Evolutionary conservation across 179 eudicot genomes (phyloP).

Genomic region (Monotropa hypopitys): DNA sequence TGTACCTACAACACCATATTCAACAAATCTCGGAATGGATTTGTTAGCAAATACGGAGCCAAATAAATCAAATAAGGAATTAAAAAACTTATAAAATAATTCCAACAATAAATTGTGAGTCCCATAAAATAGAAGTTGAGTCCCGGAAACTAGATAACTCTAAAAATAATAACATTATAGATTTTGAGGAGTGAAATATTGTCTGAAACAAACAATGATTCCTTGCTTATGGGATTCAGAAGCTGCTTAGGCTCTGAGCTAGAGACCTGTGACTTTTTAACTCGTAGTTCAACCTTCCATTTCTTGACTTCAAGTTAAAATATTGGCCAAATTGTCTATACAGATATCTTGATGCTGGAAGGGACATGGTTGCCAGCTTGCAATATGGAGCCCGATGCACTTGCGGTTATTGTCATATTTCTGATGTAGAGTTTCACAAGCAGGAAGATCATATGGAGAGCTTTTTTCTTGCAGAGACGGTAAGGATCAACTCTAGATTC

Average conservation of each 20-base stretch:
- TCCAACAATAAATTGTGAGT: no score
- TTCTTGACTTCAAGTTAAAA: not conserved
- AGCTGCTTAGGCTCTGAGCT: not conserved
- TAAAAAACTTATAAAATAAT: no score
- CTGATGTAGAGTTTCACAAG: conserved; percentile 89
- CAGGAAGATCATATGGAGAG: conserved; percentile 99
- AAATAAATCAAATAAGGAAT: no score
- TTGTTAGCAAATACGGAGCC: no score
- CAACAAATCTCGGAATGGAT: no score
- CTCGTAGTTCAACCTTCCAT: not conserved
- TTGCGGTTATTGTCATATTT: conserved; percentile 95
- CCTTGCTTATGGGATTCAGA: not conserved
- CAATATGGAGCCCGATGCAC: conserved; percentile 89
- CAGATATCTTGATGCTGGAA: conserved; percentile 90
- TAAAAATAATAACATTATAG: no score
- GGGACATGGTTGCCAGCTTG: conserved; percentile 87
- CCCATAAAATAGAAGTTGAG: no score
- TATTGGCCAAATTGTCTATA: conserved; percentile 8
- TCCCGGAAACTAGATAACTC: no score
- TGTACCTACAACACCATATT: no score
- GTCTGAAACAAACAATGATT: conserved; percentile 2
- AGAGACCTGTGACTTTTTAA: not conserved
- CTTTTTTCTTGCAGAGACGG: conserved; percentile 95
- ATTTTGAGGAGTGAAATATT: not conserved
- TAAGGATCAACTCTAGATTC: conserved; percentile 20